A percentile compares a stretch with the other conserved stretches of the same genome.
Evolutionary conservation across 129 eudicot genomes (phyloP).

Genomic region (Artemisia argyi): DNA sequence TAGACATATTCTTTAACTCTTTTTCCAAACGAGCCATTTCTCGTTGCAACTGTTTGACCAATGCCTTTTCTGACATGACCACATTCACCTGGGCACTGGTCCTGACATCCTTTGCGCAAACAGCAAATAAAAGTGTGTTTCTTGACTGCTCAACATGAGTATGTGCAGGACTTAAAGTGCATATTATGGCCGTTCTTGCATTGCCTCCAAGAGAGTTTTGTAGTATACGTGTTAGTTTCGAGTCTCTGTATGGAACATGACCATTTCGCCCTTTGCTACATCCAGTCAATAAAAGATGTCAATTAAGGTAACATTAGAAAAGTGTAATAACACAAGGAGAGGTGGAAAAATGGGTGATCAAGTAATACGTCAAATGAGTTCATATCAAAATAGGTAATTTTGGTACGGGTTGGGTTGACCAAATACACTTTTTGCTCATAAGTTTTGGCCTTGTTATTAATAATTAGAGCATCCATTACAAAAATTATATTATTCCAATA

Average conservation of each 20-base stretch:
- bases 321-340: background rate
- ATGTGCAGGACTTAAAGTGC: constrained; percentile 97
- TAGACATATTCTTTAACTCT: constrained; percentile 56
- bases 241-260: constrained; percentile 91
- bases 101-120: constrained; percentile 84
- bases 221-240: constrained; percentile 92
- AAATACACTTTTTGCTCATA: background rate
- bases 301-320: constrained; percentile 5
- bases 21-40: constrained; percentile 65
- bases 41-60: constrained; percentile 73
- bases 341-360: background rate
- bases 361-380: background rate
- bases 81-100: constrained; percentile 89
- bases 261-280: constrained; percentile 78
- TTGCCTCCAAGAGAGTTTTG: constrained; percentile 95
- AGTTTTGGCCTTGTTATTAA: no score
- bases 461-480: background rate
- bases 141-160: constrained; percentile 87
- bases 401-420: background rate
- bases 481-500: background rate
- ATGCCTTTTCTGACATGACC: constrained; percentile 81
- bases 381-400: background rate
- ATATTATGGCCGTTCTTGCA: constrained; percentile 86
- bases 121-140: constrained; percentile 88
- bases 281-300: background rate